Evolutionary conservation across 179 eudicot genomes (phyloP).

Genomic region (Amaranthus tricolor): DNA sequence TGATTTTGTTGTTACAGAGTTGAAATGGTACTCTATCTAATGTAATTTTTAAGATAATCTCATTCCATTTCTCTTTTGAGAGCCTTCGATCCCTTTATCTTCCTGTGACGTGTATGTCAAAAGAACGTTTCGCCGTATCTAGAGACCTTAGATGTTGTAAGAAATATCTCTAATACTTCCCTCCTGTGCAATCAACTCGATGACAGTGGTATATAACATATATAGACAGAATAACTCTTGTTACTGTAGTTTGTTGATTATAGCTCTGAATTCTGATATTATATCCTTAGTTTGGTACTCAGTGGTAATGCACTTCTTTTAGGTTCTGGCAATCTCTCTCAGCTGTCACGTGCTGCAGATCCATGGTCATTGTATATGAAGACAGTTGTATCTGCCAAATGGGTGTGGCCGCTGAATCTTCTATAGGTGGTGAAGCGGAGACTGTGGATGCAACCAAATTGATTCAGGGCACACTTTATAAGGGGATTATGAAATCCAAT

Average conservation of each 20-base stretch:
- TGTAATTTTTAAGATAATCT: neutral
- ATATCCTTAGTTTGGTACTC: conserved; percentile 13
- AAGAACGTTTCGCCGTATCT: neutral
- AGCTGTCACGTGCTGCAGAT: conserved; percentile 78
- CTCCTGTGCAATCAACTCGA: neutral
- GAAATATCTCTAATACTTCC: neutral
- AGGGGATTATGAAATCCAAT: conserved; percentile 63
- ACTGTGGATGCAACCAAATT: conserved; percentile 55
- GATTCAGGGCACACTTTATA: conserved; percentile 65
- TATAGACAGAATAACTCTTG: neutral
- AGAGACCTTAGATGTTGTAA: neutral
- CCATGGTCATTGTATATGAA: conserved; percentile 73
- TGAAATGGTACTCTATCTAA: conserved; percentile 34
- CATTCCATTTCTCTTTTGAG: neutral
- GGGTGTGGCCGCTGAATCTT: conserved; percentile 69
- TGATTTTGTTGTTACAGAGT: conserved; percentile 55
- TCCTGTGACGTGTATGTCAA: neutral
- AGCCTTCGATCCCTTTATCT: neutral
- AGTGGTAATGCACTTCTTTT: conserved; percentile 18
- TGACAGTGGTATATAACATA: neutral
- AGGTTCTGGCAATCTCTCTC: conserved; percentile 94
- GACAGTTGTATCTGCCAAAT: conserved; percentile 63
- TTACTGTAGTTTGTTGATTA: neutral
- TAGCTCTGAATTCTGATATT: neutral
- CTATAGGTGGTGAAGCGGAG: conserved; percentile 44